Conservation (phyloP, 108 stramenopile species). For the Hondaea fermentalgiana region DNA sequence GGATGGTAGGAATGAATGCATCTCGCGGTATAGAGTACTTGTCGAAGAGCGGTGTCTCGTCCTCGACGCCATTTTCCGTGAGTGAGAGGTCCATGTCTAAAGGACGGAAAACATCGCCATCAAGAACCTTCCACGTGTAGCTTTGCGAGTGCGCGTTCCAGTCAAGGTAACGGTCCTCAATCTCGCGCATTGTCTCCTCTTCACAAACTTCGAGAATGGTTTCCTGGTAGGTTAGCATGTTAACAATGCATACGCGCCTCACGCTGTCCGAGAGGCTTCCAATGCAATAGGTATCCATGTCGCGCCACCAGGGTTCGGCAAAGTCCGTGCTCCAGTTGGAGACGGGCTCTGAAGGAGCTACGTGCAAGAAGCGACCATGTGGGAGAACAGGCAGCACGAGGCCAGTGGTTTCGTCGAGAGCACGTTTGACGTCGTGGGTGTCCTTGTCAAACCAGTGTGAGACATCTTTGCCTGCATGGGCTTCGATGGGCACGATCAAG, state of each 20-base stretch:
- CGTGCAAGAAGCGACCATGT: slow-evolving; percentile 50
- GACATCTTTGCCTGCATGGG: slow-evolving; percentile 43
- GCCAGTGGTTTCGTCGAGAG: slow-evolving; percentile 39
- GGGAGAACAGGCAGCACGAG: slow-evolving; percentile 45
- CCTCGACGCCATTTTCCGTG: slow-evolving; percentile 48
- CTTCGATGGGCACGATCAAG: slow-evolving; percentile 45
- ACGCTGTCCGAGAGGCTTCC: slow-evolving; percentile 38
- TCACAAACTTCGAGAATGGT: slow-evolving; percentile 39
- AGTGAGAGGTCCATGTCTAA: slow-evolving; percentile 46
- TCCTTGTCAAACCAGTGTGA: slow-evolving; percentile 54
- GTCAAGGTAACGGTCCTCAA: slow-evolving; percentile 47
- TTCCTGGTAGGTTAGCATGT: slow-evolving; percentile 45
- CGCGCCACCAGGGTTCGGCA: slow-evolving; percentile 52
- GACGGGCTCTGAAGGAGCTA: slow-evolving; percentile 42
- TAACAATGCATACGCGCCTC: slow-evolving; percentile 39
- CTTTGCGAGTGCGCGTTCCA: slow-evolving; percentile 51
- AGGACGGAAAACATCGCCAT: slow-evolving; percentile 29
- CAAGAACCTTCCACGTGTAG: slow-evolving; percentile 56
- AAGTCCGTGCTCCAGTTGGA: slow-evolving; percentile 42
- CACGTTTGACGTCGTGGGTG: slow-evolving; percentile 41
- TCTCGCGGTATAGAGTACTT: slow-evolving; percentile 47
- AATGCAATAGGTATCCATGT: slow-evolving; percentile 27
- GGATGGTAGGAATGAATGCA: slow-evolving; percentile 39
- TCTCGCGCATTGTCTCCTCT: slow-evolving; percentile 50
- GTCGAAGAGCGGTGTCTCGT: slow-evolving; percentile 39